These are phyloP conservation scores for Metarhizium guizhouense DNA, from an alignment of 2,329 filamentous ascomycete genomes.

Conservation along the genomic window DNA sequence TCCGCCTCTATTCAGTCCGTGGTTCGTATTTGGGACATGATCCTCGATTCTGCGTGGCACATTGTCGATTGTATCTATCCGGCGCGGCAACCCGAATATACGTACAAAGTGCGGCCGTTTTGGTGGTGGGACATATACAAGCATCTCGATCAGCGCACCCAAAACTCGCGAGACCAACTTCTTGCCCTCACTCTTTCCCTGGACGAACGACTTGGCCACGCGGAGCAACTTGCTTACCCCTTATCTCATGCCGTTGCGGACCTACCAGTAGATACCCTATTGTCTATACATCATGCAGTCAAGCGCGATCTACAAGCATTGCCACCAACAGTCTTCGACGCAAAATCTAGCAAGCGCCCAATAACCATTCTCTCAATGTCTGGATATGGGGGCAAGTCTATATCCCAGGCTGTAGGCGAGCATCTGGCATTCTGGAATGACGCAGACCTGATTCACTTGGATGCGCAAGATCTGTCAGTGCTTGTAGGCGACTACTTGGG, in stretches of 20 bases:
- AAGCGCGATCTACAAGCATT: constrained; percentile 19
- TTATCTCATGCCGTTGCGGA: constrained; percentile 26
- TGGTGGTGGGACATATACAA: constrained; percentile 33
- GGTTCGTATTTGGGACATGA: constrained; percentile 22
- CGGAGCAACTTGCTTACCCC: constrained; percentile 22
- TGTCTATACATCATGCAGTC: constrained; percentile 19
- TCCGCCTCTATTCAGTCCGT: constrained; percentile 11
- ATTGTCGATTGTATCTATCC: constrained; percentile 24
- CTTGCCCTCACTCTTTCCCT: constrained; percentile 17
- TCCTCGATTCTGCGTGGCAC: constrained; percentile 28
- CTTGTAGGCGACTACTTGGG: constrained; percentile 63
- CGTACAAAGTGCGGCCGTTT: constrained; percentile 25
- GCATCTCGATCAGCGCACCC: constrained; percentile 20
- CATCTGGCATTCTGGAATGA: constrained; percentile 50
- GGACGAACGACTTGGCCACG: constrained; percentile 19
- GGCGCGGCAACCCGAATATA: constrained; percentile 23
- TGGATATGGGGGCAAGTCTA: constrained; percentile 28
- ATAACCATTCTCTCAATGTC: constrained; percentile 28
- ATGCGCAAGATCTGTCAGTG: constrained; percentile 61
- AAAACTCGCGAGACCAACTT: constrained; percentile 21
- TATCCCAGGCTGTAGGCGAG: constrained; percentile 45
- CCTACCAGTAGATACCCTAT: constrained; percentile 23
- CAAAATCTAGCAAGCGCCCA: constrained; percentile 26
- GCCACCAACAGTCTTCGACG: constrained; percentile 20
- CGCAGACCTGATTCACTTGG: constrained; percentile 60